Evolutionary conservation across 208 protist genomes (phyloP).

Genomic region (Leishmania amazonensis): DNA sequence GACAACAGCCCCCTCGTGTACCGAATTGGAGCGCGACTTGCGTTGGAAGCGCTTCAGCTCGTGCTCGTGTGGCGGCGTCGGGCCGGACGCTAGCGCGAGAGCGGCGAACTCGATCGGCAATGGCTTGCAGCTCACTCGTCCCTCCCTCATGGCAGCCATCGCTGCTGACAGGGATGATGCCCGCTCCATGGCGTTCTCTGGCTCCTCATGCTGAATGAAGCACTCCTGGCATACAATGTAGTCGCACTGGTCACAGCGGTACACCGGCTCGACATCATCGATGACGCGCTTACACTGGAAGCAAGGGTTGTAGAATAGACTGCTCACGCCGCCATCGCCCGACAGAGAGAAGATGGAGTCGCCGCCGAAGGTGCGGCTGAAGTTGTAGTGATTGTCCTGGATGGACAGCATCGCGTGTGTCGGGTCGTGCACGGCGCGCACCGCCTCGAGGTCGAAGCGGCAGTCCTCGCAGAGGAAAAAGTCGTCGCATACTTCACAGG

Average conservation of each 20-base stretch:
- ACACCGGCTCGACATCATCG: constrained; percentile 67
- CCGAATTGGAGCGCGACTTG: constrained; percentile 33
- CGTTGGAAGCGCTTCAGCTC: constrained; percentile 61
- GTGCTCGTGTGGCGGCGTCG: constrained; percentile 46
- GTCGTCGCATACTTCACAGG: constrained; percentile 55
- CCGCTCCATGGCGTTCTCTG: constrained; percentile 6
- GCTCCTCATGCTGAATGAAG: constrained; percentile 27
- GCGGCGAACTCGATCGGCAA: not conserved
- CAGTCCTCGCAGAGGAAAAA: constrained; percentile 69
- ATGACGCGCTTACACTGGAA: constrained; percentile 54
- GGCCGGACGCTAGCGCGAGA: not conserved
- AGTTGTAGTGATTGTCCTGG: constrained; percentile 46
- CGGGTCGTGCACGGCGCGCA: constrained; percentile 37
- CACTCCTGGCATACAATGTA: constrained; percentile 70
- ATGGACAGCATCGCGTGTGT: constrained; percentile 50
- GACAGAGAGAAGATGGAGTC: constrained; percentile 36
- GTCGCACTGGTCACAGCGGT: constrained; percentile 74
- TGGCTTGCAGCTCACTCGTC: not conserved
- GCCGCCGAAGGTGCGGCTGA: constrained; percentile 53
- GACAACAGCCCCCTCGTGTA: constrained; percentile 45
- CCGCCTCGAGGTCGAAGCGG: constrained; percentile 30
- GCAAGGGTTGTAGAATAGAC: constrained; percentile 83
- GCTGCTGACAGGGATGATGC: constrained; percentile 1
- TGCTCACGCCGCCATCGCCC: constrained; percentile 47
- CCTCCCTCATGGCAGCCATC: not conserved